Base-by-base conservation (phyloP, 2,329 filamentous ascomycete genomes). In the Leptographium lundbergii region DNA sequence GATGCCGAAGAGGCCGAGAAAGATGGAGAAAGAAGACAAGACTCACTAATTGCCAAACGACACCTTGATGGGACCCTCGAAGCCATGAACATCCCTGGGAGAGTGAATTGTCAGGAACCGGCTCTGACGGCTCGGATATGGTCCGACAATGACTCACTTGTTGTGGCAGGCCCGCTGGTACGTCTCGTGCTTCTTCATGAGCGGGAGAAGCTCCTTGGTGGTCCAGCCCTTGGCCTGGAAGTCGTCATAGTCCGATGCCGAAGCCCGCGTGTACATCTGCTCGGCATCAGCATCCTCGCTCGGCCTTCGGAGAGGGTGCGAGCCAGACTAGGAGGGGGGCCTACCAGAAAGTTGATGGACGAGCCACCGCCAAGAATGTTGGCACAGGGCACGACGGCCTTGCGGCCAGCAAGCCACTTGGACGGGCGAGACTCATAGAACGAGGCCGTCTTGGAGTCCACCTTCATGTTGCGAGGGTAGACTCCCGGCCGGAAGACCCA, bases 171-270 rank as follows among this genome's bases (percentile, higher is more conserved):
- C 74, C 45, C 82, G 73, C 66, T 91, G 87, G 66, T 90, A 91
- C 0, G 87, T 90, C 73, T 91, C 87, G 62, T 89, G 85, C 75
- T 91, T 91, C 74, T 75, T 86, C 87, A 90, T 90, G 24, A 90
- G 75, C 0, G 87, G 87, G 6, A 90, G 72, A 6, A 90, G 78
- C 62, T 90, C 86, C 69, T 89, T 81, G 4, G 87, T 89, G 10
- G 79, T 83, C 87, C 87, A 90, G n/a, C 87, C 87, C 69, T 88
- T 85, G 57, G 86, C 81, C 66, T 89, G 85, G 72, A 89, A 91
- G 71, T 89, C 87, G 66, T 91, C 87, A 62, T 89, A 88, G 69
- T 88, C 85, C 0, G 84, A 87, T 7, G 83, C 84, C 1, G 83
- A 87, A 25, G 85, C 85, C 64, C 85, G 79, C 24, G 85, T 88